These are phyloP conservation scores for Boechera stricta DNA, from an alignment of 345 rosid genomes.

Conservation along the genomic window DNA sequence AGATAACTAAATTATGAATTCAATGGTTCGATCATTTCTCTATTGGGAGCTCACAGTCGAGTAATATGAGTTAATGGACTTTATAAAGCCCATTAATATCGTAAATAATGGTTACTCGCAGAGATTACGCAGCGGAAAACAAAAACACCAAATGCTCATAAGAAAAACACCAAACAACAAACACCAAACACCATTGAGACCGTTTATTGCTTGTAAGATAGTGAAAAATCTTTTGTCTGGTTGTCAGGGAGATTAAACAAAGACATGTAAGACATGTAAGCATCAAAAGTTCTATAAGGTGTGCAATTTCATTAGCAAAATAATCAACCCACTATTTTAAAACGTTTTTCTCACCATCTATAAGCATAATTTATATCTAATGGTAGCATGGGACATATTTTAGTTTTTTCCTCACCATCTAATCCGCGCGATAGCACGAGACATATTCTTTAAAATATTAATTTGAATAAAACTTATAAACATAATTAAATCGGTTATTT, in stretches of 20 bases:
- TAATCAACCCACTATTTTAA: neutral
- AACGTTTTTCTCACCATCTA: too few relatives aligned
- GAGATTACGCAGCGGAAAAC: constrained; percentile 27
- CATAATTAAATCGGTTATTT: too few relatives aligned
- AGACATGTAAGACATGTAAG: constrained; percentile 38
- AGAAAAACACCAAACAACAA: too few relatives aligned
- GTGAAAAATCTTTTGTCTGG: constrained; percentile 29
- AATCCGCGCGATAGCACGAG: too few relatives aligned
- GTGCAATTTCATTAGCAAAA: constrained; percentile 16
- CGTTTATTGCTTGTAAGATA: constrained; percentile 31
- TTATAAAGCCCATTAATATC: constrained; percentile 14
- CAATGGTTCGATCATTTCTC: too few relatives aligned
- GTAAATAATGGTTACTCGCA: neutral
- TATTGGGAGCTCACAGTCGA: neutral
- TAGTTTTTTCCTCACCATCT: too few relatives aligned
- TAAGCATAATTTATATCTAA: too few relatives aligned
- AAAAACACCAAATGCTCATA: neutral
- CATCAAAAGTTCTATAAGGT: constrained; percentile 25
- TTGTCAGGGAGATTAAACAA: constrained; percentile 39
- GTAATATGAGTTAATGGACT: neutral
- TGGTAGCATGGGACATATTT: too few relatives aligned
- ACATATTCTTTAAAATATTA: too few relatives aligned
- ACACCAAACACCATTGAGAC: too few relatives aligned
- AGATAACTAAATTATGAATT: too few relatives aligned
- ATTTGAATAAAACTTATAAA: too few relatives aligned